A percentile compares a stretch with the other conserved stretches of the same genome.
phyloP scores from a whole-genome alignment of 2,329 filamentous ascomycete species.

The Corynespora cassiicola region DNA sequence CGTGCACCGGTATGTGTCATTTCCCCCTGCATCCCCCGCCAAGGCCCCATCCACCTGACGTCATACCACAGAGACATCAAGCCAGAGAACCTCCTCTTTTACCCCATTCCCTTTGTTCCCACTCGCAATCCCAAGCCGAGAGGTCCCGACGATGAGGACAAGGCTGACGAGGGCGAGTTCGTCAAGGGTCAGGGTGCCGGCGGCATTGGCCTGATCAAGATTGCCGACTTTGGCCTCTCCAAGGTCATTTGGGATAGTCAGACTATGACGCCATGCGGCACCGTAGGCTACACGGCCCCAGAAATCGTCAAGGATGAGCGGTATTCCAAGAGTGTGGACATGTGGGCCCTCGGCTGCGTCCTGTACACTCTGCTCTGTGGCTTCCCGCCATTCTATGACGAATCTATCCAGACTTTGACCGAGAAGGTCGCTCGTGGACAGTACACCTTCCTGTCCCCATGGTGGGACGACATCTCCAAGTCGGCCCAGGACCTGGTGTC shows the following conservation, averaged over 20 bases:
- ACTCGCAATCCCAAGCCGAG: conserved; percentile 81
- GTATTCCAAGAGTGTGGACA: conserved; percentile 98
- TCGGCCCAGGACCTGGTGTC: conserved; percentile 92
- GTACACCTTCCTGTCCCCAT: conserved; percentile 96
- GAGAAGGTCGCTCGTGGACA: conserved; percentile 97
- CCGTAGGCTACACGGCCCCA: conserved; percentile 95
- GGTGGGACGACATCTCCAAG: conserved; percentile 99
- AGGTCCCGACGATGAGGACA: conserved; percentile 92
- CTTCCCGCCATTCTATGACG: conserved; percentile 98
- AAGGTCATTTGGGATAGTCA: conserved; percentile 98
- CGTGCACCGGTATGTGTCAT: conserved; percentile 81
- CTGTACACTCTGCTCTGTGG: conserved; percentile 96
- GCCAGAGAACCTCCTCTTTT: conserved; percentile 95
- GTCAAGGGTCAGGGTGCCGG: conserved; percentile 80
- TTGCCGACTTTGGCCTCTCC: conserved; percentile 95
- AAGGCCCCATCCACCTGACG: conserved; percentile 39
- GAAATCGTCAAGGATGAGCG: conserved; percentile 99
- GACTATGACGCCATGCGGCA: conserved; percentile 99
- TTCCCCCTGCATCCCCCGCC: conserved; percentile 1
- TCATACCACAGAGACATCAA: conserved; percentile 82
- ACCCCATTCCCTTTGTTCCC: conserved; percentile 81
- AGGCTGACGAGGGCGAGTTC: conserved; percentile 95
- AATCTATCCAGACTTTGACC: conserved; percentile 94
- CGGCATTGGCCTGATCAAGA: conserved; percentile 94
- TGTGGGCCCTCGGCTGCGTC: conserved; percentile 98